Base-by-base conservation (phyloP, 768 basidiomycete species). In the Lactifluus subvellereus region DNA sequence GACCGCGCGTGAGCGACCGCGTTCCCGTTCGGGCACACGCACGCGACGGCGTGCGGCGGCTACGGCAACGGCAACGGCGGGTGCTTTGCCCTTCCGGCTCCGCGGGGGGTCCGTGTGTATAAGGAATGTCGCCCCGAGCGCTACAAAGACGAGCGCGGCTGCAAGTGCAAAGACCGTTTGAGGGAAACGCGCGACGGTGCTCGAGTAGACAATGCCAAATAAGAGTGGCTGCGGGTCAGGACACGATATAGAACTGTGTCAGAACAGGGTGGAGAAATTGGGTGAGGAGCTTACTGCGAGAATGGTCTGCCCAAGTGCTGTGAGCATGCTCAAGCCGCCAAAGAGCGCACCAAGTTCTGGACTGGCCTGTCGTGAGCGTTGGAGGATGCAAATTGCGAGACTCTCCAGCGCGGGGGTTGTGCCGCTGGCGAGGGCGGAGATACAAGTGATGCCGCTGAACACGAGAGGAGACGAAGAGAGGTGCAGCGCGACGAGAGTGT, bases 401-500 rank as follows among this genome's bases (percentile, higher is more conserved):
- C 87, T 88, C 64, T 90, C 86, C 56, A 83, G 71, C 0, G 86
- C 80, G 8, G 90, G 89, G 59, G 82, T 80, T 14, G 86, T 81
- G 4, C 88, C 90, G 2, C 84, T 82, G 13, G 87, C 86, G 48
- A 88, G 80, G 20, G 83, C 82, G 6, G 83, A 80, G 45, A 91
- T 70, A 40, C 82, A 82, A 1, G 88, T 87, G 33, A 85, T 76
- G 0, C 75, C 81, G 11, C 84, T 75, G 67, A 88, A 92, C 43
- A 82, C 65, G 4, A 72, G 49, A 32, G 68, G 54, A 4, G 68
- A 56, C 1, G 81, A 79, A n/a, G 82, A 78, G 22, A 78, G 72
- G 1, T 82, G 79, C 18, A 86, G 55, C 3, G 84, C 78, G 13
- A 91, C 84, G 42, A 88, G 76, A 6, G 77, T 71, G 68, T 91